Conservation (phyloP, 73 alveolate species). For the Tetrahymena malaccensis region DNA sequence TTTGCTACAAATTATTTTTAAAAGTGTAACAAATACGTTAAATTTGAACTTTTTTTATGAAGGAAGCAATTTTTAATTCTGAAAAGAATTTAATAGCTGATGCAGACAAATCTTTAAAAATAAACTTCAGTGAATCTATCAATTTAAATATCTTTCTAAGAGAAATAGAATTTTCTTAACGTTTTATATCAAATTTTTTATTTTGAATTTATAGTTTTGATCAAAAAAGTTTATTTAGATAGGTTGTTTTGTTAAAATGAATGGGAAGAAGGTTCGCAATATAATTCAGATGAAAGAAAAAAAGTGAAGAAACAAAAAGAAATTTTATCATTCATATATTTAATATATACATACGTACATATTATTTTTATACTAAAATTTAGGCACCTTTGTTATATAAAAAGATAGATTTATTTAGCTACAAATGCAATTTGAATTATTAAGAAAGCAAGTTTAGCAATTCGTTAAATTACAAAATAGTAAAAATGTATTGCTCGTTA, state of each 20-base stretch:
- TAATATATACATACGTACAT: neutral
- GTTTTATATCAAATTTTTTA: neutral
- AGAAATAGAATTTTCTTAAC: neutral
- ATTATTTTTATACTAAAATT: too few species aligned
- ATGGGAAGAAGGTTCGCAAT: neutral
- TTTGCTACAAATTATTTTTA: too few species aligned
- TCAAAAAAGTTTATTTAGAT: neutral
- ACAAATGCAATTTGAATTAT: neutral
- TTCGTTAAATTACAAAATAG: neutral
- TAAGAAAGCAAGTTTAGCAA: neutral
- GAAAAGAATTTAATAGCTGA: too few species aligned
- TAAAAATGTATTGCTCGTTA: constrained; percentile 9
- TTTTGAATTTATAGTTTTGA: neutral
- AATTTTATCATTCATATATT: neutral
- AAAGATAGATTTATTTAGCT: neutral
- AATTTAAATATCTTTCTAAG: neutral
- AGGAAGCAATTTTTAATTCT: too few species aligned
- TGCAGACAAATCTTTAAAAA: too few species aligned
- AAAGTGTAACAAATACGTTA: too few species aligned
- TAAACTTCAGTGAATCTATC: too few species aligned
- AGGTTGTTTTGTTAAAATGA: neutral
- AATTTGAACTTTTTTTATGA: too few species aligned
- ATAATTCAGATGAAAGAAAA: too few species aligned
- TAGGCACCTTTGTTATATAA: neutral
- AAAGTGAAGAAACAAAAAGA: neutral